Base-by-base conservation (phyloP, 345 rosid genomes). In the Populus euphratica region DNA sequence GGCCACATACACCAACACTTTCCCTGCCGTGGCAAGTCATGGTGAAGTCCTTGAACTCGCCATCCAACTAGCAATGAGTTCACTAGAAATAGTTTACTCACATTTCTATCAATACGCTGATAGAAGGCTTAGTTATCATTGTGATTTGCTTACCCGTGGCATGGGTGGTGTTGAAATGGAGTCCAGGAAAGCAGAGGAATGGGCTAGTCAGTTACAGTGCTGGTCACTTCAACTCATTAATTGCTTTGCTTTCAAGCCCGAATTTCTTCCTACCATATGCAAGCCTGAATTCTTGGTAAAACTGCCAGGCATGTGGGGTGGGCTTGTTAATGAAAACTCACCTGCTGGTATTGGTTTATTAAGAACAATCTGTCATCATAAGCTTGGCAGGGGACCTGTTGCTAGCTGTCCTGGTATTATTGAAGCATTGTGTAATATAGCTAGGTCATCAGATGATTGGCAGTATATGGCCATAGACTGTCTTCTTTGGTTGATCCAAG, bases 131-230 rank as follows among this genome's bases (percentile, higher is more conserved):
- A 93, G 97, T 79, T 96, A 96, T 79, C 99, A 96, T 78, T 90
- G 99, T 21, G 99, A 96, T 84, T 84, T 96, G 84, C 91, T 94
- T 72, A 96, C 99, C 5, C 98, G 99, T 33, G 99, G 99, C 18
- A 96, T 96, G 99, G 99, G 99, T 63, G 99, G 98, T 69, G 96
- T 94, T 59, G 99, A 94, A 83, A 96, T 96, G 99, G 98, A 94
- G 83, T 94, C 99, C 9, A 88, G 98, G 72, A 96, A 96, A 81
- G 96, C 99, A 2, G 98, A 96, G 86, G 99, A 96, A 82, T 96
- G 99, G 99, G 97, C 98, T 23, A 92, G 98, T 80, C 98, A 96
- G 69, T 81, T 96, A 86, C 99, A 96, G 56, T 96, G 99, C 77
- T 94, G 99, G 99, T 94, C 99, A 65, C 98, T 96, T 89, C 98